A percentile compares a stretch with the other conserved stretches of the same genome.
These are phyloP conservation scores for Aegilops bicornis DNA, from an alignment of 176 grass and related monocot genomes.

Conservation along the genomic window DNA sequence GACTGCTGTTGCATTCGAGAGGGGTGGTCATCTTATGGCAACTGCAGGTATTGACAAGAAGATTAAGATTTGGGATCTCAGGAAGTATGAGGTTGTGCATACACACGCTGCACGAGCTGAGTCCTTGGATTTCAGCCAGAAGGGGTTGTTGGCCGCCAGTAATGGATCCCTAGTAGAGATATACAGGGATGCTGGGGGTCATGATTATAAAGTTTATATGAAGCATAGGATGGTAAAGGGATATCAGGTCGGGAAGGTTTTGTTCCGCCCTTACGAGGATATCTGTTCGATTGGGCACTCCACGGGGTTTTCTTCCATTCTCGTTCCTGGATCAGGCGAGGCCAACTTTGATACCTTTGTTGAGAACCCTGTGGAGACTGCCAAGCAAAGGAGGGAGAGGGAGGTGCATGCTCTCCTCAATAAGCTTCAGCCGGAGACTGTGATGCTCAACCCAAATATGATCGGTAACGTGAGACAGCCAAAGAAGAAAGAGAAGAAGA, in stretches of 20 bases:
- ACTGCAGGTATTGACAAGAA: slow-evolving; percentile 78
- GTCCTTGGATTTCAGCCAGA: slow-evolving; percentile 88
- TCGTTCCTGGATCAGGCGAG: slow-evolving; percentile 86
- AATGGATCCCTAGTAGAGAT: slow-evolving; percentile 77
- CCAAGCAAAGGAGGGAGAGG: slow-evolving; percentile 85
- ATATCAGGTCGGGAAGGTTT: slow-evolving; percentile 66
- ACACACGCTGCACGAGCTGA: slow-evolving; percentile 46
- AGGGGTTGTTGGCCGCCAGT: slow-evolving; percentile 58
- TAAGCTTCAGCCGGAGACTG: slow-evolving; percentile 79
- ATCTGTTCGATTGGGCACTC: slow-evolving; percentile 79
- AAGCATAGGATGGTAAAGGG: slow-evolving; percentile 73
- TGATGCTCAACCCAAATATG: slow-evolving; percentile 78
- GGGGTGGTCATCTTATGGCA: slow-evolving; percentile 72
- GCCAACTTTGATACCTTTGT: slow-evolving; percentile 92
- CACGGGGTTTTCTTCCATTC: slow-evolving; percentile 82
- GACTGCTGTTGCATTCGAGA: slow-evolving; percentile 70
- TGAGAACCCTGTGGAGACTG: slow-evolving; percentile 77
- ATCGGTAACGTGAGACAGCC: slow-evolving; percentile 66
- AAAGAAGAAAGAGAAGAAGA: slow-evolving; percentile 61
- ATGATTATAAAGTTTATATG: slow-evolving; percentile 71
- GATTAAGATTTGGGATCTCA: slow-evolving; percentile 91
- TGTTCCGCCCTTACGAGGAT: slow-evolving; percentile 86
- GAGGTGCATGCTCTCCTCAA: slow-evolving; percentile 84
- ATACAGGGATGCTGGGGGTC: slow-evolving; percentile 63
- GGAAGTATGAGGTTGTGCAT: slow-evolving; percentile 71